Evolutionary conservation across 306 rosid species (phyloP).

Genomic region (Fragaria nilgerrensis): DNA sequence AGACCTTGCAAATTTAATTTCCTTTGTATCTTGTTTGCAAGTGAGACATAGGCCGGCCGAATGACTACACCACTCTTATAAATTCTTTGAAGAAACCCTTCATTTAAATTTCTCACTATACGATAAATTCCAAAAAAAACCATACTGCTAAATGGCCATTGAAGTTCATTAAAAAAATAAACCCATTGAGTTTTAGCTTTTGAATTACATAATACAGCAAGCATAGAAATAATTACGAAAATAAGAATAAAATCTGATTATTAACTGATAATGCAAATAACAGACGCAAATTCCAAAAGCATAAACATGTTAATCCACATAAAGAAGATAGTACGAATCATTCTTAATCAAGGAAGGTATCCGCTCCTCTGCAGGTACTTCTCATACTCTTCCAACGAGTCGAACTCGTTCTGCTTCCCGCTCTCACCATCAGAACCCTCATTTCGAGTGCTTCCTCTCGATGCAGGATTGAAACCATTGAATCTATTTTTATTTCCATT

Average conservation of each 20-base stretch:
- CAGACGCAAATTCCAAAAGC: not conserved
- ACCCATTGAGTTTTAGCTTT: not conserved
- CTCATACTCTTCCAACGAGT: conserved; percentile 2
- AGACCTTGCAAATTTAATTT: too few species aligned
- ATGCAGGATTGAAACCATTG: not conserved
- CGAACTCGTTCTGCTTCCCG: not conserved
- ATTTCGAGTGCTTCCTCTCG: not conserved
- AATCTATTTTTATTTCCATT: not conserved
- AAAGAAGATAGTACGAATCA: not conserved
- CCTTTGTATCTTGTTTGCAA: too few species aligned
- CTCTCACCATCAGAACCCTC: not conserved
- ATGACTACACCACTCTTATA: too few species aligned
- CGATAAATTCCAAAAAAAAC: too few species aligned
- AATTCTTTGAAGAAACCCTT: too few species aligned
- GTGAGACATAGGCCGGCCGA: too few species aligned
- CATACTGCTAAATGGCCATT: too few species aligned
- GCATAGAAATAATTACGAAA: not conserved
- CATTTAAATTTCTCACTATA: too few species aligned
- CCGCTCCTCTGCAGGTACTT: not conserved
- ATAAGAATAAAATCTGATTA: not conserved
- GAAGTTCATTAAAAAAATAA: too few species aligned
- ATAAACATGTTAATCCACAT: not conserved
- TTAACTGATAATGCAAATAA: not conserved
- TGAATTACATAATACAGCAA: not conserved
- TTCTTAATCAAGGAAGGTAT: not conserved